A percentile compares a stretch with the other conserved stretches of the same genome.
Conservation (phyloP, 768 basidiomycete genomes). For the Pluteus cervinus region DNA sequence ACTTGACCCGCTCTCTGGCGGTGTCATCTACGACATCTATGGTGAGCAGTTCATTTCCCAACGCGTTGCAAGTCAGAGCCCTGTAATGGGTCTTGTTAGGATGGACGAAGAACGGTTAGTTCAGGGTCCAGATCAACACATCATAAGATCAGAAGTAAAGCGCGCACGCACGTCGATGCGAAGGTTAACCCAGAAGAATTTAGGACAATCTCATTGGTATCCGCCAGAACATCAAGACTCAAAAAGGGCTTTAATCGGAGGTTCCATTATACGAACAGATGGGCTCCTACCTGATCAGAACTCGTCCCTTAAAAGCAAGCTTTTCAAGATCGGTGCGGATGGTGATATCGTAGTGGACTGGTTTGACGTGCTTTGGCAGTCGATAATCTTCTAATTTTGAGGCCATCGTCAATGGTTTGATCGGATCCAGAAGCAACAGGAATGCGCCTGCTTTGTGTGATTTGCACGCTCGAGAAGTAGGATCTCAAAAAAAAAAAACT, state of each 20-base stretch:
- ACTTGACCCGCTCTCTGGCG: constrained; percentile 56
- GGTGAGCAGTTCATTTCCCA: too few species aligned
- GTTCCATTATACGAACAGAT: background rate
- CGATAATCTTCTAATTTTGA: constrained; percentile 50
- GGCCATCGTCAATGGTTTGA: too few species aligned
- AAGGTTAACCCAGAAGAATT: constrained; percentile 60
- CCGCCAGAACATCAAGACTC: constrained; percentile 58
- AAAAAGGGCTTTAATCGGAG: constrained; percentile 4
- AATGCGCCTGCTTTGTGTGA: too few species aligned
- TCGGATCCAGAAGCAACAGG: too few species aligned
- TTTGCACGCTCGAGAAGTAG: too few species aligned
- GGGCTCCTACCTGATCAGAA: constrained; percentile 59
- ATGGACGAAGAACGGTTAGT: too few species aligned
- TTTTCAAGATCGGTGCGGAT: constrained; percentile 78
- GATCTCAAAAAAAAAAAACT: too few species aligned
- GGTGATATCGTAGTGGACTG: constrained; percentile 73
- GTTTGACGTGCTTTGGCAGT: constrained; percentile 60
- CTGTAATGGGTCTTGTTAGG: too few species aligned
- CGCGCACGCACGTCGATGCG: constrained; percentile 49
- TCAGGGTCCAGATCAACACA: too few species aligned
- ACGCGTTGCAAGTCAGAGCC: too few species aligned
- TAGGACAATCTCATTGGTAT: constrained; percentile 57
- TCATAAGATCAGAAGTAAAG: too few species aligned
- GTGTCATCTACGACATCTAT: too few species aligned
- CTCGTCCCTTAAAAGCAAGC: constrained; percentile 72